Percentiles rank a stretch among this genome's conserved stretches.
Evolutionary conservation across 805 yeast species (phyloP).

Genomic region (Nakazawaea anatomiae): DNA sequence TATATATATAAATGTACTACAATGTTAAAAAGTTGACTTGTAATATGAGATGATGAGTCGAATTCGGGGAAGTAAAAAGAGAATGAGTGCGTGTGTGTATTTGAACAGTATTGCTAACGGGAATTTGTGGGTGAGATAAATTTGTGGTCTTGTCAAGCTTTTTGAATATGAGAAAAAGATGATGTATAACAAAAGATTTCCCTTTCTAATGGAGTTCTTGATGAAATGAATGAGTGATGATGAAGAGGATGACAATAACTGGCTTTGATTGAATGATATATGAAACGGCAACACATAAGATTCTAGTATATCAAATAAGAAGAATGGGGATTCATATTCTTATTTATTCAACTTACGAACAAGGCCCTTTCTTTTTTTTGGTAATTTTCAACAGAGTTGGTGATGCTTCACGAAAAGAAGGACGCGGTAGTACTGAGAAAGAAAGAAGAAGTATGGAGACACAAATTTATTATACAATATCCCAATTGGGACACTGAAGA

Average conservation of each 20-base stretch:
- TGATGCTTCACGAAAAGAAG: constrained; percentile 1
- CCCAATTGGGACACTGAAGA: neutral
- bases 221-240: neutral
- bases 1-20: no score
- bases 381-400: neutral
- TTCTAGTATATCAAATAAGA: no score
- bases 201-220: neutral
- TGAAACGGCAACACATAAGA: neutral
- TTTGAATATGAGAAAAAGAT: neutral
- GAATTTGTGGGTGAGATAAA: no score
- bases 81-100: no score
- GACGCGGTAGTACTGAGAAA: neutral
- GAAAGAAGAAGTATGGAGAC: neutral
- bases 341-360: neutral
- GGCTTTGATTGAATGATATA: neutral
- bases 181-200: neutral
- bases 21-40: no score
- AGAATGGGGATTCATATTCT: neutral
- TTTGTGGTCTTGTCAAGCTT: no score
- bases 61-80: no score
- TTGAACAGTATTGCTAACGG: no score
- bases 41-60: no score
- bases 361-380: neutral
- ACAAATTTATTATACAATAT: no score
- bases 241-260: no score